Conservation (phyloP, 768 basidiomycete species). For the Mrakia hoshinonis region DNA sequence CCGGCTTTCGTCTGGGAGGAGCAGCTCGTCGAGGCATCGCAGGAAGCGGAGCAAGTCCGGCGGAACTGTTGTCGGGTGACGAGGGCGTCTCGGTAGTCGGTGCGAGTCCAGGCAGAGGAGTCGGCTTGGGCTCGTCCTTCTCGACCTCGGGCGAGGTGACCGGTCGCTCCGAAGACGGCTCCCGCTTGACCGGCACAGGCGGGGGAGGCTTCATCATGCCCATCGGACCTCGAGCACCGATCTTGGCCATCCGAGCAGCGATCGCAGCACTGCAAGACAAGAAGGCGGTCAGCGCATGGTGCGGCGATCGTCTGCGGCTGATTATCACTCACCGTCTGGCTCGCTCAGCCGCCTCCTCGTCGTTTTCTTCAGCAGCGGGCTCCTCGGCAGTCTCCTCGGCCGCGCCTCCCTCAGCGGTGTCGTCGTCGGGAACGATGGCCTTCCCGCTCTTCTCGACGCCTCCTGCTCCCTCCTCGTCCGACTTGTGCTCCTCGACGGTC, state of each 20-base stretch:
- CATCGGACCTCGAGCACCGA: conserved; percentile 57
- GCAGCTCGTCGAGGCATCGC: conserved; percentile 33
- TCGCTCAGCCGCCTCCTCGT: conserved; percentile 32
- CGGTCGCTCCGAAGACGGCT: conserved; percentile 15
- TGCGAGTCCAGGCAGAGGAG: not conserved
- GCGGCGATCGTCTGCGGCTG: not conserved
- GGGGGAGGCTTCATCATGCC: conserved; percentile 50
- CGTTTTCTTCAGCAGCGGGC: conserved; percentile 32
- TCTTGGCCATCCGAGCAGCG: conserved; percentile 83
- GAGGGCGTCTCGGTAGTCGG: not conserved
- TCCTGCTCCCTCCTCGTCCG: conserved; percentile 39
- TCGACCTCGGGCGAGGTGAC: not conserved
- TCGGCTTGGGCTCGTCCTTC: not conserved
- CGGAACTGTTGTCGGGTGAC: not conserved
- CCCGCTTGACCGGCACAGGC: conserved; percentile 41
- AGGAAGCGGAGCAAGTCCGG: conserved; percentile 27
- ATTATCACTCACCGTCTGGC: conserved; percentile 22
- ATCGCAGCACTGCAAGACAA: conserved; percentile 55
- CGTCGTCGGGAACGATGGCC: conserved; percentile 32
- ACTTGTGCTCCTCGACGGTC: conserved; percentile 28
- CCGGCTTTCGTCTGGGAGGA: conserved; percentile 29
- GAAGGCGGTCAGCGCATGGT: no score
- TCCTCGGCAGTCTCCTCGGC: conserved; percentile 29
- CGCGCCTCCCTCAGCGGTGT: conserved; percentile 34
- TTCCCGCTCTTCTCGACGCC: conserved; percentile 29